These are phyloP conservation scores for Micromonas commoda DNA, from an alignment of 139 green algal genomes.

Conservation along the genomic window DNA sequence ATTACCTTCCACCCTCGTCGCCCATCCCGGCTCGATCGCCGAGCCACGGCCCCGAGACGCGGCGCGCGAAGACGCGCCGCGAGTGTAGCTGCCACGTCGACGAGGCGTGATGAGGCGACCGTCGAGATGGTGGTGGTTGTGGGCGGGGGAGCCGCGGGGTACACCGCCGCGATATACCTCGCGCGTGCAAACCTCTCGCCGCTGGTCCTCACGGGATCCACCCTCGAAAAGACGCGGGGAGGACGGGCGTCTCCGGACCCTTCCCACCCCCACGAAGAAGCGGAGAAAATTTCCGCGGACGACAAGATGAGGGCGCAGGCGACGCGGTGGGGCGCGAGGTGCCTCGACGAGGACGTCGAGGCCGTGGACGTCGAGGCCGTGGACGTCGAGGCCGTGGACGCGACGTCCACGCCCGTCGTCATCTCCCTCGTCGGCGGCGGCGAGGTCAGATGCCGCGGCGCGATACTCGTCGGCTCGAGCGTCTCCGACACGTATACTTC, in stretches of 20 bases:
- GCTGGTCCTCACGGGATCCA: constrained; percentile 55
- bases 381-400: constrained; percentile 88
- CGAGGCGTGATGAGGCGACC: neutral
- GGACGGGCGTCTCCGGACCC: too few relatives aligned
- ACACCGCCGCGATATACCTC: constrained; percentile 68
- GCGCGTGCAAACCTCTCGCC: constrained; percentile 84
- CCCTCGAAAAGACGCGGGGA: too few relatives aligned
- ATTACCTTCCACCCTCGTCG: too few relatives aligned
- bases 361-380: constrained; percentile 91
- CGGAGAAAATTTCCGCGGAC: constrained; percentile 68
- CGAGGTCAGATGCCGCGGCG: too few relatives aligned
- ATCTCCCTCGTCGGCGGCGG: too few relatives aligned
- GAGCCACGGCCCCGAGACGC: too few relatives aligned
- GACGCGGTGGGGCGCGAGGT: constrained; percentile 84
- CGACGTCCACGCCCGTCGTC: constrained; percentile 80
- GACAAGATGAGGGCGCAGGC: constrained; percentile 90
- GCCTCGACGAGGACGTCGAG: constrained; percentile 91
- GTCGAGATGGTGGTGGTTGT: constrained; percentile 56
- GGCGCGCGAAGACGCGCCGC: neutral
- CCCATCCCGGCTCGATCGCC: too few relatives aligned
- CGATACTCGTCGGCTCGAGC: too few relatives aligned
- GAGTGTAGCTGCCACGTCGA: neutral
- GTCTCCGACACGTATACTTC: too few relatives aligned
- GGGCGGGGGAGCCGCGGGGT: constrained; percentile 48
- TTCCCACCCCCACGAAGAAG: constrained; percentile 94